Conservation (phyloP, 164 flowering plant species). For the Magnolia kwangsiensis region DNA sequence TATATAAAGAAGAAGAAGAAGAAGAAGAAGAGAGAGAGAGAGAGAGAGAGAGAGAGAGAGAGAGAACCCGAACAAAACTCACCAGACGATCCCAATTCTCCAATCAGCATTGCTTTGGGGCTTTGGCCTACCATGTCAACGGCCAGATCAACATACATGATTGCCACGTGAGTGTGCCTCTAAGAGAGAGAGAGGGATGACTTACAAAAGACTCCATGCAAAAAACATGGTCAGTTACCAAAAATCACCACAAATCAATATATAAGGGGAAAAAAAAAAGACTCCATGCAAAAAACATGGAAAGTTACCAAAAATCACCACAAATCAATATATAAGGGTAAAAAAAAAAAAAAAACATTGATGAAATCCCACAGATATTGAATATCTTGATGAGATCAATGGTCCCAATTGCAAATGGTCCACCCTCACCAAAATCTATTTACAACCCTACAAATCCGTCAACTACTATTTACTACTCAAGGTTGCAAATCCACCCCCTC, state of each 20-base stretch:
- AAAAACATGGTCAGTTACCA: not conserved
- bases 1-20: too few species aligned
- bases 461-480: constrained; percentile 20
- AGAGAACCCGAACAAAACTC: too few species aligned
- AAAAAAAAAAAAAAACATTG: not conserved
- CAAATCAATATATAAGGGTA: not conserved
- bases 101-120: not conserved
- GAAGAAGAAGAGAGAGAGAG: too few species aligned
- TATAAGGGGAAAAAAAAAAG: not conserved
- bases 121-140: not conserved
- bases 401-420: not conserved
- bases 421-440: not conserved
- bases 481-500: constrained; percentile 51
- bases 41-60: too few species aligned
- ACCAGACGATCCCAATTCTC: too few species aligned
- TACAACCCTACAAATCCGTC: constrained; percentile 8
- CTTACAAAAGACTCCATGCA: not conserved
- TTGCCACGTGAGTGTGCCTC: not conserved
- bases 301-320: not conserved
- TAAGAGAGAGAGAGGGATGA: not conserved
- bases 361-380: not conserved
- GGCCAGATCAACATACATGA: not conserved
- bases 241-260: not conserved
- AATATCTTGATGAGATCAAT: not conserved
- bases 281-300: not conserved